Conservation (phyloP, 306 rosid genomes). For the Ziziphus jujuba region DNA sequence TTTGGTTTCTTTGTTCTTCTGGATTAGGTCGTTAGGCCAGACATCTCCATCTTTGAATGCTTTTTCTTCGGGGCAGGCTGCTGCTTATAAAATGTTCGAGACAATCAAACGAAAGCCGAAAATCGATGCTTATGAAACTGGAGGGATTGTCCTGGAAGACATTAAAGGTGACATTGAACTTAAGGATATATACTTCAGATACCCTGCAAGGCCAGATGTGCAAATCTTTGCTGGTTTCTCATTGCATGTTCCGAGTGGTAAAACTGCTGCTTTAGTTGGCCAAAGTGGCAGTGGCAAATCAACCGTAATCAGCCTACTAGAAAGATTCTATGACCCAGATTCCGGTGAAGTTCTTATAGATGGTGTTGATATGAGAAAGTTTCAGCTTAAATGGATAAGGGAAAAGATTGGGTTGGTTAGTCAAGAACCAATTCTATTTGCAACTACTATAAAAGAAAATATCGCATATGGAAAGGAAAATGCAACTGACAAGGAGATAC, state of each 20-base stretch:
- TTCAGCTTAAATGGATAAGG: slow-evolving; percentile 69
- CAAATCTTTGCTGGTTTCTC: slow-evolving; percentile 82
- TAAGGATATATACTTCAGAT: slow-evolving; percentile 64
- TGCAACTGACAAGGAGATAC: slow-evolving; percentile 70
- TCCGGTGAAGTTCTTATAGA: slow-evolving; percentile 79
- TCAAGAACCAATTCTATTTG: slow-evolving; percentile 78
- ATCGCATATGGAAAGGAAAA: slow-evolving; percentile 80
- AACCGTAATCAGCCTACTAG: slow-evolving; percentile 67
- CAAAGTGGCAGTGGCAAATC: slow-evolving; percentile 98
- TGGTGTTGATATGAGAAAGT: slow-evolving; percentile 57
- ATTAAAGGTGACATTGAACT: slow-evolving; percentile 77
- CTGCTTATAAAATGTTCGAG: slow-evolving; percentile 87
- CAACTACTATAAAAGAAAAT: slow-evolving; percentile 63
- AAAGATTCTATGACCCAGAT: slow-evolving; percentile 90
- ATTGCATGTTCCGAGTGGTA: slow-evolving; percentile 59
- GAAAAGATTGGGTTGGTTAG: slow-evolving; percentile 83
- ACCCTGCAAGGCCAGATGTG: slow-evolving; percentile 80
- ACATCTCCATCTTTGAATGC: slow-evolving; percentile 77
- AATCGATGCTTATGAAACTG: slow-evolving; percentile 66
- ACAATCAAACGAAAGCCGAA: slow-evolving; percentile 63
- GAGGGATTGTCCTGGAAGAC: slow-evolving; percentile 58
- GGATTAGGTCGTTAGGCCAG: slow-evolving; percentile 67
- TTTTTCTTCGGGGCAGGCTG: slow-evolving; percentile 84
- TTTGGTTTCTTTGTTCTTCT: background rate
- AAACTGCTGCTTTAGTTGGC: slow-evolving; percentile 80